Percentiles rank a stretch among this genome's conserved stretches.
Conservation (phyloP, 208 protist genomes). For the Kentomonas sorsogonicus region DNA sequence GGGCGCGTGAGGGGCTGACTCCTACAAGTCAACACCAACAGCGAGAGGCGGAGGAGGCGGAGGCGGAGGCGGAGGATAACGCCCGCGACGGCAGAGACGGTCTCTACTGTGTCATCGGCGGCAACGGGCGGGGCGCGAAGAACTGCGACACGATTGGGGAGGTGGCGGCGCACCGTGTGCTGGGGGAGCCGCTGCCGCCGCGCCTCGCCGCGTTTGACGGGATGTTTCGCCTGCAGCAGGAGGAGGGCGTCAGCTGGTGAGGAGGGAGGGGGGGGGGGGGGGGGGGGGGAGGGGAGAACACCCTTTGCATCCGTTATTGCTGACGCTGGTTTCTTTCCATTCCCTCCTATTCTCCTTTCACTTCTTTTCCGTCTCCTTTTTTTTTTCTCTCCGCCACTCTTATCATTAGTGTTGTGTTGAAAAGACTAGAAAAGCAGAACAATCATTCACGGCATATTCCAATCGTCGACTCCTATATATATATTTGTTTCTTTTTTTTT, state of each 20-base stretch:
- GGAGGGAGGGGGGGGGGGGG: neutral
- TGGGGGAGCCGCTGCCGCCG: constrained; percentile 15
- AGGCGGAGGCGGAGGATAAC: no score
- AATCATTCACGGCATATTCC: no score
- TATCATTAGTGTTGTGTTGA: no score
- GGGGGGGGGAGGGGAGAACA: neutral
- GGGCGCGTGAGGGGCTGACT: no score
- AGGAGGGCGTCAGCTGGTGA: no score
- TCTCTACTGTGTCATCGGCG: constrained; percentile 16
- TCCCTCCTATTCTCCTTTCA: constrained; percentile 5
- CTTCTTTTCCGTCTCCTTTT: constrained; percentile 4
- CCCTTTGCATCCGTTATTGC: neutral
- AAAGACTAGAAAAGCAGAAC: no score
- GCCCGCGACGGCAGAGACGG: constrained; percentile 15
- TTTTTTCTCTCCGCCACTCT: neutral
- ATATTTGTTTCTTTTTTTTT: neutral
- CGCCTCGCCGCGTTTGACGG: neutral
- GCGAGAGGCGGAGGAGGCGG: no score
- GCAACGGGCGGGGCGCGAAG: constrained; percentile 19
- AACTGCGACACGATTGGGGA: constrained; percentile 25
- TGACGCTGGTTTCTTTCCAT: neutral
- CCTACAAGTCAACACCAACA: no score
- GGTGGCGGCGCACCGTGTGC: constrained; percentile 18
- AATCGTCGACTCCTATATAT: no score
- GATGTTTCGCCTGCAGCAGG: no score